These are phyloP conservation scores for Cercophora samala DNA, from an alignment of 495 filamentous ascomycete genomes.

Conservation along the genomic window DNA sequence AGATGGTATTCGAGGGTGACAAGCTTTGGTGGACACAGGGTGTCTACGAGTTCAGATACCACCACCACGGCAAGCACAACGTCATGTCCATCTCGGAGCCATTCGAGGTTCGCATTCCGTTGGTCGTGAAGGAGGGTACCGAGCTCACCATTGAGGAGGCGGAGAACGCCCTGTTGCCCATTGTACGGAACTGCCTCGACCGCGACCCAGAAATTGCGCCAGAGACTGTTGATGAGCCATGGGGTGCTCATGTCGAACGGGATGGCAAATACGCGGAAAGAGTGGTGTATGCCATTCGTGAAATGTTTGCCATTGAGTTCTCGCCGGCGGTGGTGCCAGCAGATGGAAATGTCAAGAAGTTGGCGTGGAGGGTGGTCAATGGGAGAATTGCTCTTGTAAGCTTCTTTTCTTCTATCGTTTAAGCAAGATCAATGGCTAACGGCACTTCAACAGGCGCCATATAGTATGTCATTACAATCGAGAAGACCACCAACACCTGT, in stretches of 20 bases:
- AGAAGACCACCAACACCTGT: constrained; percentile 53
- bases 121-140: constrained; percentile 67
- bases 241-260: constrained; percentile 75
- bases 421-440: constrained; percentile 12
- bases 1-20: constrained; percentile 85
- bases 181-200: constrained; percentile 90
- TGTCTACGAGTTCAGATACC: constrained; percentile 93
- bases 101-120: constrained; percentile 81
- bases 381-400: constrained; percentile 91
- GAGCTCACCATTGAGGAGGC: constrained; percentile 53
- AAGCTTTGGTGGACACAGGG: constrained; percentile 97
- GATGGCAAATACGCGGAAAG: constrained; percentile 84
- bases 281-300: constrained; percentile 88
- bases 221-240: constrained; percentile 71
- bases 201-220: constrained; percentile 89
- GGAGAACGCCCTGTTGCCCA: constrained; percentile 71
- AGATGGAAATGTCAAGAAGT: constrained; percentile 85
- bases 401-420: constrained; percentile 16
- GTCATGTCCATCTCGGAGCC: constrained; percentile 95
- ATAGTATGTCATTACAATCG: constrained; percentile 58
- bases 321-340: constrained; percentile 88
- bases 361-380: constrained; percentile 93
- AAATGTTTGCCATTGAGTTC: constrained; percentile 98
- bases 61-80: constrained; percentile 89
- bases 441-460: constrained; percentile 50